Evolutionary conservation across 176 grass and related monocot species (phyloP), one percentile per base, ranked within the genome.

Genomic region (Avena insularis): DNA sequence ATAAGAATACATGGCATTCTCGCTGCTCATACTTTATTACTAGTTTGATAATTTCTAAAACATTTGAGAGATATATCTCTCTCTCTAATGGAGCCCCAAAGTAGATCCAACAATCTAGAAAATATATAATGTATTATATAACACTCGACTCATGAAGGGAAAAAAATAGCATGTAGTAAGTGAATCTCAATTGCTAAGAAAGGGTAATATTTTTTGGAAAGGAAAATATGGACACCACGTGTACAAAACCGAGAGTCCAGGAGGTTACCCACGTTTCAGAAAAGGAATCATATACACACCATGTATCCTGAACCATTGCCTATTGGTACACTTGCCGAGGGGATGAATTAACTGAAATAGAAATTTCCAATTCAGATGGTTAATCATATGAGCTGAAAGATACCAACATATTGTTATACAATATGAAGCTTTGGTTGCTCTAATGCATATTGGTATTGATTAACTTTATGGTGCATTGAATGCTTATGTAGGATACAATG

Each of bases 401-500:
- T 11, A 23, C 11, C 59, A 3, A 23, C 59, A 23, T 61, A 11
- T 9, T 11, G 1, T n/a, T 58, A 58, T 20, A 2, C 10, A n/a
- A 47, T 47, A n/a, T 45, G 3, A n/a, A 9, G 4, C 6, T 6
- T 9, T 45, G 20, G 1, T 21, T 45, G 3, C 5, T 47, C 70
- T 72, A 1, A 23, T 23, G 57, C 57, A 60, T 60, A 12, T 71
- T 31, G 4, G 15, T 4, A 0, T 38, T 38, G 19, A 4, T 38
- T 17, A 51, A 54, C 48, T 33, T 6, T 19, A 8, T 10, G 21
- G 25, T 9, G 50, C 7, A 1, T 19, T 1, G 8, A 49, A 72
- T 72, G 15, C 27, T n/a, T 77, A 38, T 56, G 13, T 70, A 97
- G 94, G 64, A 74, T 25, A 54, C 58, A 1, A 27, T 75, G 83